A percentile compares a stretch with the other conserved stretches of the same genome.
Conservation (phyloP, 1,284 basidiomycete genomes). For the Moesziomyces parantarcticus region DNA sequence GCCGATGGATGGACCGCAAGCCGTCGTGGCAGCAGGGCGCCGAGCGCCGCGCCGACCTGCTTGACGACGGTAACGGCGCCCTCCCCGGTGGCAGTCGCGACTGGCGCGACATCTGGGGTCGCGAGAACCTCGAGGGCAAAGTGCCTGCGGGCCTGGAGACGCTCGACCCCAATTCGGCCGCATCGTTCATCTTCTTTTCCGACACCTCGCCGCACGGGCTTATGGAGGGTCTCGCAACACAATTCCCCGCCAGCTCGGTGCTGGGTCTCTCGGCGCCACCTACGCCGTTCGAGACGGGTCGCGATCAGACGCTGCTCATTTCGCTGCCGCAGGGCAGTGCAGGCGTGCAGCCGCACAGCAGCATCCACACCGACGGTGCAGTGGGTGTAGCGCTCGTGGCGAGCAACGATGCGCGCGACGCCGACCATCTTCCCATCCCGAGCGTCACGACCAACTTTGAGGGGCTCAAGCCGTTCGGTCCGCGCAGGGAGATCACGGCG, state of each 20-base stretch:
- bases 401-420: slow-evolving; percentile 21
- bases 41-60: slow-evolving; percentile 42
- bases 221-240: slow-evolving; percentile 70
- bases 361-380: slow-evolving; percentile 75
- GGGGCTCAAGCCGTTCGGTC: slow-evolving; percentile 73
- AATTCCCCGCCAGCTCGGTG: slow-evolving; percentile 73
- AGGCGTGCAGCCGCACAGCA: slow-evolving; percentile 63
- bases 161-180: slow-evolving; percentile 64
- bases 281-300: slow-evolving; percentile 85
- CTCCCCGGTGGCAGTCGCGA: slow-evolving; percentile 32
- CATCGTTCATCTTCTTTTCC: slow-evolving; percentile 74
- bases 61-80: slow-evolving; percentile 37
- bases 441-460: slow-evolving; percentile 71
- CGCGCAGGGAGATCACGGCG: slow-evolving; percentile 74
- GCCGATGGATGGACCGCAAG: slow-evolving; percentile 56
- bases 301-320: slow-evolving; percentile 80
- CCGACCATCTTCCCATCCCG: slow-evolving; percentile 47
- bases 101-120: slow-evolving; percentile 60
- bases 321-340: slow-evolving; percentile 51
- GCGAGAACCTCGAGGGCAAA: slow-evolving; percentile 53
- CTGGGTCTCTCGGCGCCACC: slow-evolving; percentile 79
- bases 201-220: slow-evolving; percentile 77
- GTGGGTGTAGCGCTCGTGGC: slow-evolving; percentile 76
- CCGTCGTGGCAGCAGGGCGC: slow-evolving; percentile 50
- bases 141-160: slow-evolving; percentile 39